Conservation (phyloP, 73 alveolate genomes). For the Stentor roeselii region DNA sequence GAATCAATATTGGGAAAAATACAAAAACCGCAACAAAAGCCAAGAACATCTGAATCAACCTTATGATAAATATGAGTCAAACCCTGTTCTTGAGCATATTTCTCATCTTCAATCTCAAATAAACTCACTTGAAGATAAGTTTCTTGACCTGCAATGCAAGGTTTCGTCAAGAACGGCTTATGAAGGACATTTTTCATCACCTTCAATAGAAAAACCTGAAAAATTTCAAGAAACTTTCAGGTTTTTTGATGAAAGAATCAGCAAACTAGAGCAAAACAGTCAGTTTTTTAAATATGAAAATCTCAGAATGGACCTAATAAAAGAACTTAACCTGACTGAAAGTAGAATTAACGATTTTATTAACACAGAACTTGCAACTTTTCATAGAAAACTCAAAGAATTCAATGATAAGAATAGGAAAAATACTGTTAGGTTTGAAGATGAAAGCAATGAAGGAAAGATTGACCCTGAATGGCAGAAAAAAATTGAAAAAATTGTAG, state of each 20-base stretch:
- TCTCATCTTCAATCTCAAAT: background rate
- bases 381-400: background rate
- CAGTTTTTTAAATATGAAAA: background rate
- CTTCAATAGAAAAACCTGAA: background rate
- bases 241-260: background rate
- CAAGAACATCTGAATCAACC: background rate
- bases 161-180: background rate
- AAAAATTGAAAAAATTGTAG: background rate
- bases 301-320: too few species aligned
- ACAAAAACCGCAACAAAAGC: background rate
- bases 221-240: background rate
- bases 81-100: background rate
- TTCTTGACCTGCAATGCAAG: background rate
- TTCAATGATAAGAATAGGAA: background rate
- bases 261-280: background rate
- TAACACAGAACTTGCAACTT: background rate
- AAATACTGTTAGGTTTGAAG: background rate
- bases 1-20: conserved; percentile 26
- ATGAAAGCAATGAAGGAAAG: background rate
- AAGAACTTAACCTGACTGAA: background rate
- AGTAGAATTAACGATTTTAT: background rate
- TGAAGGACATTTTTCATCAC: background rate
- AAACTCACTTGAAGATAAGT: background rate
- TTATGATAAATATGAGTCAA: background rate
- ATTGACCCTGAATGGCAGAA: background rate